These are phyloP conservation scores for Nakazawaea wyomingensis DNA, from an alignment of 805 yeast genomes.

Conservation along the genomic window DNA sequence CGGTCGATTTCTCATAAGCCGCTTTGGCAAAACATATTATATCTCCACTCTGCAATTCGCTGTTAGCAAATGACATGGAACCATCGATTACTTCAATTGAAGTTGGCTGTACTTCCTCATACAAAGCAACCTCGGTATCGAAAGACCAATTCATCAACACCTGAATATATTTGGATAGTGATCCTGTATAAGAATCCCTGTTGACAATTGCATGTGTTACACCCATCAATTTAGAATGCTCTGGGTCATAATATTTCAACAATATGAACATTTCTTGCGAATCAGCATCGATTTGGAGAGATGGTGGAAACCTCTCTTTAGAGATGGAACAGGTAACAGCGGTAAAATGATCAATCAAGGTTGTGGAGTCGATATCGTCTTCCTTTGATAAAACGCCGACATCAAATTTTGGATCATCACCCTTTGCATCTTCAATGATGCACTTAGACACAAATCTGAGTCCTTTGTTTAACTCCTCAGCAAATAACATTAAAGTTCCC, in stretches of 20 bases:
- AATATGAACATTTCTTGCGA: conserved; percentile 35
- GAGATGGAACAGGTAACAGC: neutral
- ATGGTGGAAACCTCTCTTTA: conserved; percentile 15
- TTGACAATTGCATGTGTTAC: conserved; percentile 53
- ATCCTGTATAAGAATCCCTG: conserved; percentile 38
- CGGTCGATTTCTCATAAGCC: conserved; percentile 9
- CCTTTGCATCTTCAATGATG: conserved; percentile 9
- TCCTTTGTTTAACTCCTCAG: conserved; percentile 53
- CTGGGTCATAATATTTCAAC: conserved; percentile 63
- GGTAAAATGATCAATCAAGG: conserved; percentile 10
- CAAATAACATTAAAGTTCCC: conserved; percentile 48
- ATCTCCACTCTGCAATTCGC: conserved; percentile 66
- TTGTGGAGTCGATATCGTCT: conserved; percentile 18
- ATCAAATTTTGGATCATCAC: neutral
- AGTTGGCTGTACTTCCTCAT: conserved; percentile 58
- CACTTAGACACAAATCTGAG: conserved; percentile 27
- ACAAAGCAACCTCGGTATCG: conserved; percentile 32
- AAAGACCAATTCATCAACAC: conserved; percentile 34
- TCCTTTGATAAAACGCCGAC: conserved; percentile 8
- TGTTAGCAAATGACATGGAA: conserved; percentile 40
- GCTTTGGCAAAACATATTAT: conserved; percentile 38
- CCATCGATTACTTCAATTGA: conserved; percentile 41
- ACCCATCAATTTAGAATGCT: conserved; percentile 53
- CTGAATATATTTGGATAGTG: conserved; percentile 36
- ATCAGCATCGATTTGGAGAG: conserved; percentile 21